Evolutionary conservation across 768 basidiomycete species (phyloP), one percentile per base, ranked within the genome.

Genomic region (Rhodosporidiobolus sp.): DNA sequence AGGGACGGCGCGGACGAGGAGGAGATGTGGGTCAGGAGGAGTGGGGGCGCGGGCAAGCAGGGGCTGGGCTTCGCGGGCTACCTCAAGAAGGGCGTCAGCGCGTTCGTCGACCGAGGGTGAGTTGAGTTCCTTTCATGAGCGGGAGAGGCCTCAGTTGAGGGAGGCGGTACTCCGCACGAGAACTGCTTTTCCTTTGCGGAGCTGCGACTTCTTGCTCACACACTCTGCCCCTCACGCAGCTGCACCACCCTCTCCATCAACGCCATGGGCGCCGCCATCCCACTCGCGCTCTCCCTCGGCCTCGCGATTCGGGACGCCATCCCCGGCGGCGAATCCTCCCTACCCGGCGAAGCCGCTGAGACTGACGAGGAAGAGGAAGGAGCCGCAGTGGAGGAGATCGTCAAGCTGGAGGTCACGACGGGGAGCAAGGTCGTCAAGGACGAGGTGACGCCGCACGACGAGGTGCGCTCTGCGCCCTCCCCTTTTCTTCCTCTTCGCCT

Each of bases 201-300:
- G 10, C 49, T 46, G 48, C 24, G 46, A 61, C 6, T 14, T 12
- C 16, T 35, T 4, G 6, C 56, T 16, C 12, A 56, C 63, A 30
- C 46, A 6, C 19, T n/a, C 16, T 28, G 16, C 17, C 6, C 48
- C 30, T 46, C 1, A n/a, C 5, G 8, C 76, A 91, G 90, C 48
- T 88, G 90, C 78, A 89, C 89, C 73, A 87, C 86, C 9, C 80
- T 94, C 45, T 86, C 88, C 79, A 81, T 94, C 55, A 87, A 86
- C 70, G 92, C 90, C 11, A 89, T 94, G 87, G 92, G 91, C 34
- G 92, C 92, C 9, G 91, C 93, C 3, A 93, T 94, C 68, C 91
- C 92, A 5, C 88, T 88, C 77, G 86, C 92, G 32, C 81, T 89
- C 38, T 87, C 87, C 58, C 84, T 95, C 22, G 82, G 86, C 20